Conservation (phyloP, 495 filamentous ascomycete genomes). For the Aspergillus heteromorphus region DNA sequence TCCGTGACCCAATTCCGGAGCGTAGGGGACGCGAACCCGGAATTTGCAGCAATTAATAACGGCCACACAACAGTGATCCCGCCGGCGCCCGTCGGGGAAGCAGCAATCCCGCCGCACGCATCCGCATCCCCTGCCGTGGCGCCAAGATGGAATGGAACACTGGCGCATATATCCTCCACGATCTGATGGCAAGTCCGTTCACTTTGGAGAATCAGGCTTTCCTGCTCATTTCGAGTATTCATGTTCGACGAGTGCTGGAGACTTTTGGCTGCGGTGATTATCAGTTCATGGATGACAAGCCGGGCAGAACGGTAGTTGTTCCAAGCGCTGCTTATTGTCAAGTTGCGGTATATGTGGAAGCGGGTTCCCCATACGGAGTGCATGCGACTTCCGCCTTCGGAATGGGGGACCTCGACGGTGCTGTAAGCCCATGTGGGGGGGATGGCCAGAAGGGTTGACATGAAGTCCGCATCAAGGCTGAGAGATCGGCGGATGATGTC, state of each 20-base stretch:
- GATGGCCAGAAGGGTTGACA: constrained; percentile 4
- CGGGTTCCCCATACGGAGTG: constrained; percentile 35
- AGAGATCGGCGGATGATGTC: constrained; percentile 11
- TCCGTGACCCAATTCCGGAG: constrained; percentile 10
- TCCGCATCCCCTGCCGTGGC: constrained; percentile 1
- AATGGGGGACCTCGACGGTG: neutral
- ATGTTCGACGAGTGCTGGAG: neutral
- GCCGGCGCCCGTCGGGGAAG: neutral
- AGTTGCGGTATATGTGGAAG: constrained; percentile 49
- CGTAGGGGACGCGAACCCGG: neutral
- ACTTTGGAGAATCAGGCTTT: neutral
- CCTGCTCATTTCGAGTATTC: neutral
- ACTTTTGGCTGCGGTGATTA: constrained; percentile 8
- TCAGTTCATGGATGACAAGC: neutral
- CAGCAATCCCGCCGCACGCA: neutral
- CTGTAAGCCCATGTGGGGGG: neutral
- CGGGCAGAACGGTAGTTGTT: constrained; percentile 30
- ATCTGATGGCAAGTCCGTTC: constrained; percentile 21
- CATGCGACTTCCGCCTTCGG: neutral
- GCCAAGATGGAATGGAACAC: constrained; percentile 27
- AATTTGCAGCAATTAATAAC: constrained; percentile 21
- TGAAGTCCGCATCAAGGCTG: constrained; percentile 10
- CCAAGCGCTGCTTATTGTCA: constrained; percentile 50
- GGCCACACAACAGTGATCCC: constrained; percentile 16
- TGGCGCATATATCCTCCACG: constrained; percentile 28